Conservation (phyloP, 129 eudicot species). For the Helichrysum umbraculigerum region DNA sequence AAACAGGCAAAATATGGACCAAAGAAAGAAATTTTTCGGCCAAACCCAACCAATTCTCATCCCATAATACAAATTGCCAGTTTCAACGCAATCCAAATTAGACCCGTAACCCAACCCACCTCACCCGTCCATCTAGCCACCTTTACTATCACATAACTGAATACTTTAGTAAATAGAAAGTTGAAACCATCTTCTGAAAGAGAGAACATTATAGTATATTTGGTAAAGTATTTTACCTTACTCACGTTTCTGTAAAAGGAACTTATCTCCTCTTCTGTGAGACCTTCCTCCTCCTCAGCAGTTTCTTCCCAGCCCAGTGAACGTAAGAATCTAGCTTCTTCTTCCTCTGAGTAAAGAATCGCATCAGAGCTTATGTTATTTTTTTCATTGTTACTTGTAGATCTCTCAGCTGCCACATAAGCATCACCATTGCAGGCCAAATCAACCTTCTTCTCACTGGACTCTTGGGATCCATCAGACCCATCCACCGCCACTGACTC, state of each 20-base stretch:
- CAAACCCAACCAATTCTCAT: neutral
- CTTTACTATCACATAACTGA: constrained; percentile 37
- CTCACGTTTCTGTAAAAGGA: constrained; percentile 62
- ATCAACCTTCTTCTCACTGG: constrained; percentile 34
- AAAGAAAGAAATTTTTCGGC: too few relatives aligned
- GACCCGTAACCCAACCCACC: neutral
- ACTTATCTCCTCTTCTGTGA: constrained; percentile 91
- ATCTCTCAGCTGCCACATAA: constrained; percentile 21
- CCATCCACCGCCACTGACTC: constrained; percentile 23
- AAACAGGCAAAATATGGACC: too few relatives aligned
- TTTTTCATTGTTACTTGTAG: constrained; percentile 33
- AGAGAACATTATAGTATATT: neutral
- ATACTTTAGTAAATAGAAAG: neutral
- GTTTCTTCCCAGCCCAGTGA: constrained; percentile 90
- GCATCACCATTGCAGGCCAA: constrained; percentile 39
- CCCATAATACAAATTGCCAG: neutral
- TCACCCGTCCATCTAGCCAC: neutral
- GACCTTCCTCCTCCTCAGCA: constrained; percentile 79
- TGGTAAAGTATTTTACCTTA: constrained; percentile 41
- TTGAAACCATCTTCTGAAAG: neutral
- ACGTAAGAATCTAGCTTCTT: constrained; percentile 86
- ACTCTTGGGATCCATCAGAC: constrained; percentile 26
- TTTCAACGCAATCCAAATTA: neutral
- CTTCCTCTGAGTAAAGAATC: constrained; percentile 62
- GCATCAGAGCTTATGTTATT: constrained; percentile 36